Base-by-base conservation (phyloP, 2,329 filamentous ascomycete species). In the Pleoardoris graminearum region DNA sequence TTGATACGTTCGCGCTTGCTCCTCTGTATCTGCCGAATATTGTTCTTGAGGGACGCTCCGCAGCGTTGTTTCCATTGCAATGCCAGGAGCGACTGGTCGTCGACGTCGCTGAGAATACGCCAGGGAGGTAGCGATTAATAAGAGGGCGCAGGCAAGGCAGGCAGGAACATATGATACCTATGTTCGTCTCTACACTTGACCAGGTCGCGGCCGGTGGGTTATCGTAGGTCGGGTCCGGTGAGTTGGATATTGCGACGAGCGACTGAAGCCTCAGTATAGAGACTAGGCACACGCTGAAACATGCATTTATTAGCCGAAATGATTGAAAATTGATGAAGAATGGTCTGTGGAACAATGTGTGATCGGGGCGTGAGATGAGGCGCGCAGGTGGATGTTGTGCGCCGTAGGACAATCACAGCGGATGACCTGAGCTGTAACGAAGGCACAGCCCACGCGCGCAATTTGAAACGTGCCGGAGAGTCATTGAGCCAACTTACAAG, bases 91-190 rank as follows among this genome's bases (percentile, higher is more conserved):
- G 44, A 21, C 14, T 47, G 6, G 33, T 37, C 16, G 32, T 16
- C 0, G 33, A 47, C 16, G 44, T 16, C 0, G 61, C 61, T 0
- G 65, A 60, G 36, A 70, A 63, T 1, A 61, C 48, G 7, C 55
- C 57, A 4, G 67, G 68, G 1, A 69, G 50, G 38, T 46, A 63
- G 25, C 59, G 62, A 0, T 61, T 57, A 19, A 70, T 44, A 1
- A 70, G 58, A 6, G 69, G 66, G 1, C 64, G 63, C 1, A 72
- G 58, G 7, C 67, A 56, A 1, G 66, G 68, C 1, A 71, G 55
- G 30, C 68, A 71, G 7, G 70, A 66, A 51, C 69, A 72, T 10
- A 71, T 66, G 27, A 72, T 70, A 14, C 63, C 62, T n/a, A 71
- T 61, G 29, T 67, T 69, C 14, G 56, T 51, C 53, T 72, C 70